Base-by-base conservation (phyloP, 2,329 filamentous ascomycete genomes). In the Xylaria hypoxylon region DNA sequence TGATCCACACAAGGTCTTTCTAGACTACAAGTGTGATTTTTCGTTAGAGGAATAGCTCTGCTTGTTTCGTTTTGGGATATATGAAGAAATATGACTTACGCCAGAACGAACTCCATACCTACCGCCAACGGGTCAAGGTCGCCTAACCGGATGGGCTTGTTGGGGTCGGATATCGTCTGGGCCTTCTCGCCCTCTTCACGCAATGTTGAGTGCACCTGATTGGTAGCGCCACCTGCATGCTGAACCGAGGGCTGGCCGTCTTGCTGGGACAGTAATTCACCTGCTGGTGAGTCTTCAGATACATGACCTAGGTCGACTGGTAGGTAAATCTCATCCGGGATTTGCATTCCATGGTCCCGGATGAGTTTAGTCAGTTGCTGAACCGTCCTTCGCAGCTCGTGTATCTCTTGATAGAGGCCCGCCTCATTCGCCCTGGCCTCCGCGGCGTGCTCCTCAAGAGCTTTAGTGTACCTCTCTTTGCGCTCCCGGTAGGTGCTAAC, bases 101-200 rank as follows among this genome's bases (percentile, higher is more conserved):
- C 33, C 8, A 64, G 48, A 17, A 64, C 62, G 26, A 64, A 64
- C n/a, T 64, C 53, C 55, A 64, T 64, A n/a, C 62, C 62, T n/a
- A 64, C 28, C 31, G 62, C 62, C 24, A 64, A 40, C 5, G 55
- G 55, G 55, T 64, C 62, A 40, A 64, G 62, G 10, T 64, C 62
- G 13, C 62, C 62, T 11, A 64, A 26, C 17, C 55, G 55, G 24
- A 63, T 35, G 35, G 47, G 47, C 24, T 40, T 24, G 11, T 42
- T n/a, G 1, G 48, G 47, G 44, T 48, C 3, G 17, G 28, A 42
- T 48, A 57, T 47, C 40, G 28, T 4, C 40, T 47, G 22, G 6
- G 38, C 40, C 17, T 28, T 24, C 11, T 5, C 35, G 15, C 38
- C 31, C 3, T 52, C 47, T 31, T 59, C 47, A 38, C 13, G 47